Evolutionary conservation across 1,139 yeast species (phyloP).

Genomic region (Saccharomycopsis hybrid): DNA sequence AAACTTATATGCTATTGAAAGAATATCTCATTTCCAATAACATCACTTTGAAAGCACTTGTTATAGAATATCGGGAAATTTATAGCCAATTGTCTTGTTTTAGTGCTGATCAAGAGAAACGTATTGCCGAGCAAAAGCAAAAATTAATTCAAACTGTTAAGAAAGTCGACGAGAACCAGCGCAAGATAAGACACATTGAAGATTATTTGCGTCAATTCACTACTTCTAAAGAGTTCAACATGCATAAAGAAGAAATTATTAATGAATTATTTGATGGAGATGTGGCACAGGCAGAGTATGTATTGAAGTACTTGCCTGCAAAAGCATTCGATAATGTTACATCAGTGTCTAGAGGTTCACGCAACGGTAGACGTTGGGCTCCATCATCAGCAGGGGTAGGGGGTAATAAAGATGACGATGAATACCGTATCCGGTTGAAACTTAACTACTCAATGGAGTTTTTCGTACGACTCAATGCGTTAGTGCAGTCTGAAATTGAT

Average conservation of each 20-base stretch:
- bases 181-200: background rate
- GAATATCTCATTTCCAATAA: conserved; percentile 3
- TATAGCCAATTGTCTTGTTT: background rate
- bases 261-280: conserved; percentile 10
- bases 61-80: conserved; percentile 4
- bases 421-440: background rate
- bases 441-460: conserved; percentile 6
- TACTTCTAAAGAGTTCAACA: background rate
- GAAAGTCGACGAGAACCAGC: background rate
- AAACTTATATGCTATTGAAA: background rate
- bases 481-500: conserved; percentile 3
- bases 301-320: background rate
- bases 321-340: no score
- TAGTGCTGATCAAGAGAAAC: background rate
- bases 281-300: background rate
- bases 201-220: background rate
- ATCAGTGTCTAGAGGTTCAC: background rate
- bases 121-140: background rate
- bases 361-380: background rate
- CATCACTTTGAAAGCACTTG: conserved; percentile 5
- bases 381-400: no score
- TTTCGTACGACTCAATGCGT: conserved; percentile 2
- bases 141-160: background rate
- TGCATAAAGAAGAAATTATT: background rate
- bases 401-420: background rate